Conservation (phyloP, 768 basidiomycete genomes). For the Gyrodon lividus region DNA sequence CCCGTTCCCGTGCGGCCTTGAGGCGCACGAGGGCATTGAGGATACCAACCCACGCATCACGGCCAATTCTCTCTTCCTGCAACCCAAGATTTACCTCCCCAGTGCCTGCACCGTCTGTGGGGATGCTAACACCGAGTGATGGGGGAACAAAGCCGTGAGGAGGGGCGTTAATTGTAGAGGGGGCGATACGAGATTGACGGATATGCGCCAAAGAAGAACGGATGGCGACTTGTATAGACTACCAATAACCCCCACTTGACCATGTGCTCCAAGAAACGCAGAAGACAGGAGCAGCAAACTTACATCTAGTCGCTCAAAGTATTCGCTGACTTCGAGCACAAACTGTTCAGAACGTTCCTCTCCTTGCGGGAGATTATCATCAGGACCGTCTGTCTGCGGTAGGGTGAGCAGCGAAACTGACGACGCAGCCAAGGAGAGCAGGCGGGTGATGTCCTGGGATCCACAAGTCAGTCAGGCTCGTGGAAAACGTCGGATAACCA, state of each 20-base stretch:
- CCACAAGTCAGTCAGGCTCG: not conserved
- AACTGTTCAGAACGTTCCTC: slow-evolving; percentile 85
- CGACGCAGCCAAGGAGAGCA: slow-evolving; percentile 73
- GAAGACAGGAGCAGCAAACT: slow-evolving; percentile 18
- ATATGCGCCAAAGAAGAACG: slow-evolving; percentile 81
- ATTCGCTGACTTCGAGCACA: slow-evolving; percentile 80
- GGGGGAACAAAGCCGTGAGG: slow-evolving; percentile 71
- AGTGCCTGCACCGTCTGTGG: slow-evolving; percentile 33
- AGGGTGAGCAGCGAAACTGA: slow-evolving; percentile 77
- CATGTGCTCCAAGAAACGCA: not conserved
- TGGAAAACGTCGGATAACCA: slow-evolving; percentile 1
- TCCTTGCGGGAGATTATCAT: slow-evolving; percentile 70
- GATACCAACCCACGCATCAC: slow-evolving; percentile 77
- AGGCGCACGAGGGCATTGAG: slow-evolving; percentile 64
- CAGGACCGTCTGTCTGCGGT: slow-evolving; percentile 75
- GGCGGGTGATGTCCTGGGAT: slow-evolving; percentile 71
- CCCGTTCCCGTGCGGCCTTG: slow-evolving; percentile 44
- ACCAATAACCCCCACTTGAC: not conserved
- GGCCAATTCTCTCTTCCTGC: slow-evolving; percentile 74
- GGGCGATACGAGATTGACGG: slow-evolving; percentile 77
- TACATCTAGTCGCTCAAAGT: slow-evolving; percentile 81
- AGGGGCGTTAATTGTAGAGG: slow-evolving; percentile 84
- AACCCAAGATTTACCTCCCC: slow-evolving; percentile 53
- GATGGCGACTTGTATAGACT: slow-evolving; percentile 76
- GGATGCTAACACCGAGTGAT: slow-evolving; percentile 75